Evolutionary conservation across 1,284 basidiomycete genomes (phyloP).

Genomic region (Moesziomyces sp.): DNA sequence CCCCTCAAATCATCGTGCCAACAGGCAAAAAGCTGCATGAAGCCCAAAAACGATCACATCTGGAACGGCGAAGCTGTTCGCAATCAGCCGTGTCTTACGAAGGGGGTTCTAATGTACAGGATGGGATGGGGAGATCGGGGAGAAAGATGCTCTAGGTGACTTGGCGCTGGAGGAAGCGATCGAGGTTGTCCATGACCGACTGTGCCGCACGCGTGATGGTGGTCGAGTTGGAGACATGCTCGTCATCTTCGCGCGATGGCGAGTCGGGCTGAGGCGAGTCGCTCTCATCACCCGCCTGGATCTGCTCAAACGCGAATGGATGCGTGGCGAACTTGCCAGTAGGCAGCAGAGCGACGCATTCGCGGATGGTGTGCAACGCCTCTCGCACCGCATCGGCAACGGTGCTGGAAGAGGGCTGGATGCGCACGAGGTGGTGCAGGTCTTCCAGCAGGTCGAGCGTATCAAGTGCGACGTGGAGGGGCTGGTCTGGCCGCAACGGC

Average conservation of each 20-base stretch:
- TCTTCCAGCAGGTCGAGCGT: conserved; percentile 46
- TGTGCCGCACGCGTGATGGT: conserved; percentile 27
- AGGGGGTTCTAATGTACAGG: background rate
- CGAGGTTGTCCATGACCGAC: conserved; percentile 34
- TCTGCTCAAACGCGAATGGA: conserved; percentile 33
- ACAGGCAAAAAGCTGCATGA: too few species aligned
- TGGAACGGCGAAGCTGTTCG: background rate
- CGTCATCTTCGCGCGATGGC: background rate
- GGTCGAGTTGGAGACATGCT: conserved; percentile 9
- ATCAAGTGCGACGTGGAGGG: conserved; percentile 41
- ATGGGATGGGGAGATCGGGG: background rate
- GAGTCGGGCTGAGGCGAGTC: conserved; percentile 6
- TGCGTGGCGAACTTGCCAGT: conserved; percentile 16
- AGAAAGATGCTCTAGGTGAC: background rate
- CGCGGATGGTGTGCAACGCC: conserved; percentile 15
- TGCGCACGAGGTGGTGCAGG: conserved; percentile 21
- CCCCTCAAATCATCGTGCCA: too few species aligned
- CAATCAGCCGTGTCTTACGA: background rate
- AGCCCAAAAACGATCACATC: too few species aligned
- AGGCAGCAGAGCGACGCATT: conserved; percentile 20
- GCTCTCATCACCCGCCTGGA: conserved; percentile 21
- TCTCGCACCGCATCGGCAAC: conserved; percentile 6
- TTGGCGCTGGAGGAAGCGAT: conserved; percentile 24
- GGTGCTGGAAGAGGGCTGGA: conserved; percentile 1
- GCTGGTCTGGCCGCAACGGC: conserved; percentile 32